These are phyloP conservation scores for Chytriomyces sp. DNA, from an alignment of 192 early-diverging fungal genomes.

Conservation along the genomic window DNA sequence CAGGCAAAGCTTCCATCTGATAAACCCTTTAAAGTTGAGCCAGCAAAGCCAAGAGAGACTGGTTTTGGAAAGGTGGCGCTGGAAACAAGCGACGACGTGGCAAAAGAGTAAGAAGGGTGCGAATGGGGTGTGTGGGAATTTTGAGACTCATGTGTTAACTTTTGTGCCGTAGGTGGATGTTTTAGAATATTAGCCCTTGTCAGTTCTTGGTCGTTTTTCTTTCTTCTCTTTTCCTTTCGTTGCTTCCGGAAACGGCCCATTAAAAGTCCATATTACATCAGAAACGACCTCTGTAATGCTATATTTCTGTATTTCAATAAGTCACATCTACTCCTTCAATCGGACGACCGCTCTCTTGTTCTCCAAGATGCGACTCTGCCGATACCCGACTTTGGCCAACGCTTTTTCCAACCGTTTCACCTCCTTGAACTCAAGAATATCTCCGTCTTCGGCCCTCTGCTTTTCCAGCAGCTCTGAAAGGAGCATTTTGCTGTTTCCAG, in stretches of 20 bases:
- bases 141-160: no score
- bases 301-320: background rate
- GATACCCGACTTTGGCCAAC: slow-evolving; percentile 3
- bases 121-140: no score
- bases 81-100: slow-evolving; percentile 20
- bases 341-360: slow-evolving; percentile 6
- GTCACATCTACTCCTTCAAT: background rate
- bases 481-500: background rate
- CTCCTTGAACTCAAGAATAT: background rate
- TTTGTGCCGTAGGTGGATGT: no score
- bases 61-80: slow-evolving; percentile 28
- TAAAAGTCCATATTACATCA: no score
- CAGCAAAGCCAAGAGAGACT: slow-evolving; percentile 35
- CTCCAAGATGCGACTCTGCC: slow-evolving; percentile 16
- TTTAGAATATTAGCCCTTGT: no score
- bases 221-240: no score
- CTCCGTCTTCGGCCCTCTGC: background rate
- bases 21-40: background rate
- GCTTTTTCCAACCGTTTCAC: background rate
- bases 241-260: no score
- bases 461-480: background rate
- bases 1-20: slow-evolving; percentile 18
- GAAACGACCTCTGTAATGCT: no score
- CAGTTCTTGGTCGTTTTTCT: no score
- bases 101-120: slow-evolving; percentile 17